Evolutionary conservation across 2,329 filamentous ascomycete species (phyloP).

Genomic region (Colletotrichum agaves): DNA sequence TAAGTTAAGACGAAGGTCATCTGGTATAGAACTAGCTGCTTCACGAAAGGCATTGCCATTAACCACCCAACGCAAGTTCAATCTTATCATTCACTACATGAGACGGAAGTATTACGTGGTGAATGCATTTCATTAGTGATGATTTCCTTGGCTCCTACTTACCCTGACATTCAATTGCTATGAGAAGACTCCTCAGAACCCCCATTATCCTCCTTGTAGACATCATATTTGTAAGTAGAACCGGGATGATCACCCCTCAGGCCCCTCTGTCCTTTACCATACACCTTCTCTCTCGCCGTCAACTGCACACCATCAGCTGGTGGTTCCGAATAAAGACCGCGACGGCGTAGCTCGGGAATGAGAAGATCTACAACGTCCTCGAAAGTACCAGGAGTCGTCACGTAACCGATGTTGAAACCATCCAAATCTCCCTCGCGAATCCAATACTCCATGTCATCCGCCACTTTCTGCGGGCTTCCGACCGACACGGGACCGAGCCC

Average conservation of each 20-base stretch:
- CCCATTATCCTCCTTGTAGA: slow-evolving; percentile 64
- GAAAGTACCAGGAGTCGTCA: slow-evolving; percentile 53
- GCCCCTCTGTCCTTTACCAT: slow-evolving; percentile 67
- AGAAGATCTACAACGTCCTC: slow-evolving; percentile 47
- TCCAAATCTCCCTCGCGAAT: slow-evolving; percentile 54
- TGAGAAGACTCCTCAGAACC: not conserved
- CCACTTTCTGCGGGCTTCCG: slow-evolving; percentile 53
- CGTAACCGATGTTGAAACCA: slow-evolving; percentile 55
- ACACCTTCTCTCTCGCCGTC: slow-evolving; percentile 70
- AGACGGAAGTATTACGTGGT: too few species aligned
- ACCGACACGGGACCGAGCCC: slow-evolving; percentile 50
- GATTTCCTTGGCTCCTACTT: too few species aligned
- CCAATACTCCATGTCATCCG: slow-evolving; percentile 58
- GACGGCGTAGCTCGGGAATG: slow-evolving; percentile 44
- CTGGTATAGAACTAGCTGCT: too few species aligned
- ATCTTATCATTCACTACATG: too few species aligned
- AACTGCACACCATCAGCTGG: slow-evolving; percentile 48
- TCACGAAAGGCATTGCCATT: too few species aligned
- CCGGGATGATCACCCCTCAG: slow-evolving; percentile 69
- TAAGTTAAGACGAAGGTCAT: too few species aligned
- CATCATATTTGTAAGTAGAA: slow-evolving; percentile 69
- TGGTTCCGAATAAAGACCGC: slow-evolving; percentile 46
- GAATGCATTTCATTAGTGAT: too few species aligned
- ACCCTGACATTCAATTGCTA: not conserved
- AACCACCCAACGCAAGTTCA: too few species aligned